These are phyloP conservation scores for Candida endomychidarum DNA, from an alignment of 805 yeast species.

Conservation along the genomic window DNA sequence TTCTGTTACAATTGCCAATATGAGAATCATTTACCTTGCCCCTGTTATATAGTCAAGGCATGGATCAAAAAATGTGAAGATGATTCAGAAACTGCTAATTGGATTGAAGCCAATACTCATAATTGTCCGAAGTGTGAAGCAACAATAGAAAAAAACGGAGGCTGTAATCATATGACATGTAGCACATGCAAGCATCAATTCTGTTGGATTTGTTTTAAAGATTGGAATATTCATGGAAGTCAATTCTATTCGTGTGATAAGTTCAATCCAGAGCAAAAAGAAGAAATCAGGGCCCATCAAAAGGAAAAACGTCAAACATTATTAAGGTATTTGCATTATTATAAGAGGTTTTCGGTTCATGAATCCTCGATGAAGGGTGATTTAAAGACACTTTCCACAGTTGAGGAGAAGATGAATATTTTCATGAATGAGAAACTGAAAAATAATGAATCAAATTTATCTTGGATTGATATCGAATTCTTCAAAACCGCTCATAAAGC, in stretches of 20 bases:
- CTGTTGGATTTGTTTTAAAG: slow-evolving; percentile 89
- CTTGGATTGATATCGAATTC: slow-evolving; percentile 89
- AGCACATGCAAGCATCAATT: slow-evolving; percentile 73
- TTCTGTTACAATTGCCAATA: slow-evolving; percentile 78
- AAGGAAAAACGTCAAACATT: slow-evolving; percentile 49
- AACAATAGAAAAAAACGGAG: slow-evolving; percentile 89
- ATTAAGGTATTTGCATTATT: slow-evolving; percentile 71
- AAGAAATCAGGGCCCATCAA: slow-evolving; percentile 35
- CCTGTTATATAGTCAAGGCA: slow-evolving; percentile 62
- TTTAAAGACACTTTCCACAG: slow-evolving; percentile 55
- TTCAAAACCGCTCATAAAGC: slow-evolving; percentile 69
- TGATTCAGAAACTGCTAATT: slow-evolving; percentile 83
- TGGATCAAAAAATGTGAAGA: slow-evolving; percentile 84
- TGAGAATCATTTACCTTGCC: slow-evolving; percentile 83
- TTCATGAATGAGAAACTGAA: slow-evolving; percentile 51
- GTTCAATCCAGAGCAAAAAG: slow-evolving; percentile 44
- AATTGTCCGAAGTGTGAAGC: slow-evolving; percentile 81
- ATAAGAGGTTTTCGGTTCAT: slow-evolving; percentile 71
- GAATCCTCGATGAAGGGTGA: slow-evolving; percentile 76
- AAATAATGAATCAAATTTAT: slow-evolving; percentile 30
- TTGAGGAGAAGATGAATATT: slow-evolving; percentile 60
- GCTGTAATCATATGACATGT: slow-evolving; percentile 96
- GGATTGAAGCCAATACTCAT: slow-evolving; percentile 85
- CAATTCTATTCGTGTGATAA: slow-evolving; percentile 67
- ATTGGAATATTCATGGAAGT: slow-evolving; percentile 71